Evolutionary conservation across 148 eudicot genomes (phyloP), one percentile per base, ranked within the genome.

Genomic region (Persicaria tinctoria): DNA sequence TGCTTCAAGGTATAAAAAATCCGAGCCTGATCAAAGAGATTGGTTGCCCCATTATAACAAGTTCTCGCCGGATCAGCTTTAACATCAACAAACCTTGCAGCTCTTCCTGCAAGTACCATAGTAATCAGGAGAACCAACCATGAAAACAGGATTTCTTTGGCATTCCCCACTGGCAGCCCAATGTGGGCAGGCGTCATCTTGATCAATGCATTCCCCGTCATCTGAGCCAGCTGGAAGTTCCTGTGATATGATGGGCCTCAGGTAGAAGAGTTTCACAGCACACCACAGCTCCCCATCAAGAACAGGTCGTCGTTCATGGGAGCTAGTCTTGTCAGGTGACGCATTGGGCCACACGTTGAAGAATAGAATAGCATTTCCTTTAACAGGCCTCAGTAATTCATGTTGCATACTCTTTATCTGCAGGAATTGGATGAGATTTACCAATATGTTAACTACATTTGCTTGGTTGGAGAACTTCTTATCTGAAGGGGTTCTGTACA

Each of bases 121-220:
- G 48, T 94, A 94, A 85, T 94, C 98, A 51, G 96, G 92, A 57
- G 97, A 86, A 70, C 98, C 98, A 79, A 94, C 75, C 98, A 94
- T 94, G 83, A 85, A 94, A 11, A 90, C 86, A 0, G 97, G 86
- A 79, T 94, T 94, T 62, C 80, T 84, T 54, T 85, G 50, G 66
- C 98, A 94, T 87, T 92, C 98, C 17, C 98, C 98, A 5, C 62
- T 53, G 6, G 90, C 89, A 79, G 97, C 98, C 98, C 98, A 94
- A 49, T 77, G 81, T 51, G 96, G 80, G 74, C 98, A 94, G 50
- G 76, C 90, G 10, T 92, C 97, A 72, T 91, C 92, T 85, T 92
- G 97, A 84, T 94, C 98, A 0, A 82, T 84, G 78, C 97, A 94
- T 23, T 89, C 90, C 49, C 79, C 76, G 51, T 79, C 77, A 41